Conservation (phyloP, 2,329 filamentous ascomycete species). For the Cladosporium sp. region DNA sequence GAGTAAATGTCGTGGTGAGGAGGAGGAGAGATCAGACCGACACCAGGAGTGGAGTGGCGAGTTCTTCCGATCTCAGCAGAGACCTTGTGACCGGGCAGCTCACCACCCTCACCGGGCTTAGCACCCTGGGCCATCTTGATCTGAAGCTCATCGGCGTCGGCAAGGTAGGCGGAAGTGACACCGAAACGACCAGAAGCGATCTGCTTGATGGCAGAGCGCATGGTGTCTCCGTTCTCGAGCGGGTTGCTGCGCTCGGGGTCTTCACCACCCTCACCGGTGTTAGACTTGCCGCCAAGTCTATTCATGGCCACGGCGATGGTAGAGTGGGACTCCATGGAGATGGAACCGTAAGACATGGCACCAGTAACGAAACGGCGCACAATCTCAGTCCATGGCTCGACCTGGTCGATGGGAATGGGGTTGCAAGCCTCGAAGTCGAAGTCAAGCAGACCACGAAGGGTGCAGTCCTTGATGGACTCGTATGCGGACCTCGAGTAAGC, state of each 20-base stretch:
- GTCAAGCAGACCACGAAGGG: constrained; percentile 87
- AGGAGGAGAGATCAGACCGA: constrained; percentile 92
- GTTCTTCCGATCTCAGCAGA: constrained; percentile 91
- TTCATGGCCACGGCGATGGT: constrained; percentile 97
- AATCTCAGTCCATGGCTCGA: constrained; percentile 97
- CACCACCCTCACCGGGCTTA: constrained; percentile 96
- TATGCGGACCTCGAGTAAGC: constrained; percentile 92
- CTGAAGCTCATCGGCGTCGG: constrained; percentile 92
- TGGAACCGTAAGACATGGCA: constrained; percentile 98
- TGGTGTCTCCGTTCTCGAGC: constrained; percentile 89
- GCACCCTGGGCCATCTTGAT: constrained; percentile 99
- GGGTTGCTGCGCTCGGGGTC: constrained; percentile 86
- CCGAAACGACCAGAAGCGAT: constrained; percentile 94
- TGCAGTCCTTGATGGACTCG: constrained; percentile 95
- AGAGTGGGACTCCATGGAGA: constrained; percentile 97
- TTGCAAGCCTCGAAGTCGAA: constrained; percentile 89
- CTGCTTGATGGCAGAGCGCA: constrained; percentile 97
- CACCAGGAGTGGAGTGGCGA: constrained; percentile 92
- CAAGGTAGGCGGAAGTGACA: constrained; percentile 91
- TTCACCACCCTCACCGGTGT: constrained; percentile 96
- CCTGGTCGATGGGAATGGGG: constrained; percentile 90
- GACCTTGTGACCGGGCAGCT: constrained; percentile 95
- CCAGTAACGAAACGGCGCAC: constrained; percentile 95
- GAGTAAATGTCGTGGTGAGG: constrained; percentile 99
- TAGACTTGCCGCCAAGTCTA: constrained; percentile 91